Percentiles rank a stretch among this genome's conserved stretches.
phyloP scores from a whole-genome alignment of 2,329 filamentous ascomycete genomes.

The Piedraia hortae region DNA sequence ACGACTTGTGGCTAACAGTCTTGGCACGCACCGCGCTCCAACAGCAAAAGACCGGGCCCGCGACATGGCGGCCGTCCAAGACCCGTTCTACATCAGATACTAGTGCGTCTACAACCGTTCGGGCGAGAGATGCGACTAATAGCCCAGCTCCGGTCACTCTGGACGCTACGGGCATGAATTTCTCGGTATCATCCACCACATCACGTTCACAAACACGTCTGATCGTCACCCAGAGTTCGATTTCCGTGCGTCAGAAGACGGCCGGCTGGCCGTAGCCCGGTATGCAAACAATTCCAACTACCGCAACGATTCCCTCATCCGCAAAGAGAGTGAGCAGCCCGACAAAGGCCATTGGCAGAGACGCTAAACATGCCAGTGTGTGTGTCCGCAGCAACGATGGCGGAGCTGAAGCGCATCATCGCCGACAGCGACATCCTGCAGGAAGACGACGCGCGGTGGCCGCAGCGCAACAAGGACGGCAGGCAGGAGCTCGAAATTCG shows the following conservation, averaged over 20 bases:
- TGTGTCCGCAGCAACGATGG: constrained; percentile 66
- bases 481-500: constrained; percentile 89
- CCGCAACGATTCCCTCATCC: constrained; percentile 89
- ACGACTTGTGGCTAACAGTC: no score
- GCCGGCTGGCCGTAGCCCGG: constrained; percentile 71
- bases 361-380: constrained; percentile 48
- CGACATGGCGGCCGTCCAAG: constrained; percentile 18
- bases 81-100: constrained; percentile 88
- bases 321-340: constrained; percentile 75
- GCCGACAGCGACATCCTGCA: constrained; percentile 95
- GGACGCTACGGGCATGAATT: constrained; percentile 97
- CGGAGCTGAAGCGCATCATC: constrained; percentile 92
- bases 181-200: constrained; percentile 32
- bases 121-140: background rate
- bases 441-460: constrained; percentile 98
- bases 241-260: constrained; percentile 75
- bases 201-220: background rate
- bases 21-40: no score
- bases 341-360: background rate
- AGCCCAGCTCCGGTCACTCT: constrained; percentile 77
- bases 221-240: constrained; percentile 48
- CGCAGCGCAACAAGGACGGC: constrained; percentile 96
- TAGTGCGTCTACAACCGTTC: constrained; percentile 36
- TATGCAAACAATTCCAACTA: constrained; percentile 99
- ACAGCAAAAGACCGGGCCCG: background rate